Evolutionary conservation across 257 asterid species (phyloP).

Genomic region (Penstemon newberryi): DNA sequence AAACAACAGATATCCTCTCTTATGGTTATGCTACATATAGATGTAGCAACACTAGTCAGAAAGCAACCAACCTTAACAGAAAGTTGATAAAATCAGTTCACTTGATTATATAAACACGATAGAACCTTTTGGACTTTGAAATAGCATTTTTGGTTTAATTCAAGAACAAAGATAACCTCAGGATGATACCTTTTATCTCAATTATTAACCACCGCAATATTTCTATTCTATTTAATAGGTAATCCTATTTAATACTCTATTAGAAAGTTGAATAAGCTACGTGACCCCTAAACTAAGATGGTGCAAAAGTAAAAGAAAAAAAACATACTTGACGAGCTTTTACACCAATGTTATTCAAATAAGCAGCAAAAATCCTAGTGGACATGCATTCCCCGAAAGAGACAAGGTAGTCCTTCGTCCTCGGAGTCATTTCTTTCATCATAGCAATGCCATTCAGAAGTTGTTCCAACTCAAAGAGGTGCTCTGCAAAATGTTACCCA

Average conservation of each 20-base stretch:
- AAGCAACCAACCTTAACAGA: neutral
- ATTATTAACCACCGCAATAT: neutral
- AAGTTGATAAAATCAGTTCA: neutral
- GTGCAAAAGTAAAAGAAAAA: neutral
- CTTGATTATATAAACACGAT: neutral
- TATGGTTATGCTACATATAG: conserved; percentile 7
- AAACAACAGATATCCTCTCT: neutral
- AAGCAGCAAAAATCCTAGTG: conserved; percentile 79
- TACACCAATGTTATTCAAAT: conserved; percentile 60
- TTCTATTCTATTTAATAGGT: neutral
- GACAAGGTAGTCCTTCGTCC: conserved; percentile 75
- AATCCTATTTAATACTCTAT: neutral
- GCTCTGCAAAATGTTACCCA: conserved; percentile 35
- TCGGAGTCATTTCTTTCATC: conserved; percentile 80
- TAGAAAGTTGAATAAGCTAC: neutral
- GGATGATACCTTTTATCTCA: neutral
- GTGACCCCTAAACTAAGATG: neutral
- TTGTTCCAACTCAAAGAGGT: conserved; percentile 54
- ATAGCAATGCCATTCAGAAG: conserved; percentile 58
- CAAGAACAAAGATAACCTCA: neutral
- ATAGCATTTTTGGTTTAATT: neutral
- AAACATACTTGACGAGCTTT: conserved; percentile 73
- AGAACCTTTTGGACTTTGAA: neutral
- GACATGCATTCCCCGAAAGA: conserved; percentile 97
- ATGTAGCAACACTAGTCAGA: neutral